These are phyloP conservation scores for Setaria viridis DNA, from an alignment of 202 grass and related monocot genomes.

Conservation along the genomic window DNA sequence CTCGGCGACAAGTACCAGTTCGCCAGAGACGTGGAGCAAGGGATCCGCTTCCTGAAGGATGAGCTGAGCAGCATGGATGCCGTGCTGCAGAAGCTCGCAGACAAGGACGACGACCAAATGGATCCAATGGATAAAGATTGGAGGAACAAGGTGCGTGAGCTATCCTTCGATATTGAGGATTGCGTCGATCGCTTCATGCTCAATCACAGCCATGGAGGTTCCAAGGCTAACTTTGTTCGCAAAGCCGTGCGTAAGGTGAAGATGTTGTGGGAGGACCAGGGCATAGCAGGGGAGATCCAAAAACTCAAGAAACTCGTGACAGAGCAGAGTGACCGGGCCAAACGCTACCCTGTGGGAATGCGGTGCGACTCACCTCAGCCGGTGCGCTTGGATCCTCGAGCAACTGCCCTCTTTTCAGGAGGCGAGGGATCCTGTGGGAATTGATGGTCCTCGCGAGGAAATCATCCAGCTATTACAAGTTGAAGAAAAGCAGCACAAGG, in stretches of 20 bases:
- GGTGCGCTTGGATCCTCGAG: background rate
- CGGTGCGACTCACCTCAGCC: background rate
- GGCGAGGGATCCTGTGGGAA: background rate
- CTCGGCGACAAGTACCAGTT: background rate
- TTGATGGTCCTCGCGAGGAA: background rate
- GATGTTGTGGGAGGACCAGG: no score
- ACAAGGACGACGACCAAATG: background rate
- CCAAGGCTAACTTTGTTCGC: background rate
- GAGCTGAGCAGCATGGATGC: background rate
- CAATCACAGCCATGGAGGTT: background rate
- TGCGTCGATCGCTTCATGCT: background rate
- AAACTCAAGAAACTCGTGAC: background rate
- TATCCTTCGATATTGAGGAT: background rate
- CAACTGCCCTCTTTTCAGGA: background rate
- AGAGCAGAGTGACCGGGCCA: background rate
- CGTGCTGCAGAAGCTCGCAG: background rate
- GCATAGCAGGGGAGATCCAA: background rate
- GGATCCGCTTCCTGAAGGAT: background rate
- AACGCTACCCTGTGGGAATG: no score
- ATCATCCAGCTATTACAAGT: background rate
- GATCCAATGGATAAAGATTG: background rate
- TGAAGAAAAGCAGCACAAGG: background rate
- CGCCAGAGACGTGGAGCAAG: background rate
- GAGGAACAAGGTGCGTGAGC: constrained; percentile 34
- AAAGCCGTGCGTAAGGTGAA: background rate